A percentile compares a stretch with the other conserved stretches of the same genome.
phyloP scores from a whole-genome alignment of 2,329 filamentous ascomycete genomes.

The Mollisia scopiformis region DNA sequence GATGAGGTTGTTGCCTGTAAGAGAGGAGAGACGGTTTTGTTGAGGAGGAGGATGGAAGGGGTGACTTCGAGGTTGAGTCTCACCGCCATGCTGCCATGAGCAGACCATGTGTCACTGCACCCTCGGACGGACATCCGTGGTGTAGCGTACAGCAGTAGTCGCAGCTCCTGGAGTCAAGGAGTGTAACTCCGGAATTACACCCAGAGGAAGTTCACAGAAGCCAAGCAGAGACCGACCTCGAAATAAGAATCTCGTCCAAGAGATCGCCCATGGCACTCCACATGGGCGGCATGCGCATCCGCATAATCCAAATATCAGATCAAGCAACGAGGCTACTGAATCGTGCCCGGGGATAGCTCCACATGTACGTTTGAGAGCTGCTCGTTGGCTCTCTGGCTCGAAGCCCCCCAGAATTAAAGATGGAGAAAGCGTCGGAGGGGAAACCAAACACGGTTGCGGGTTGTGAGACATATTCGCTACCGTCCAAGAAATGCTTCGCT shows the following conservation, averaged over 20 bases:
- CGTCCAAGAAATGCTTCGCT: background rate
- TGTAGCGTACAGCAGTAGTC: background rate
- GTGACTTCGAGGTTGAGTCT: background rate
- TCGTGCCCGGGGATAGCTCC: background rate
- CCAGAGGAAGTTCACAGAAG: no score
- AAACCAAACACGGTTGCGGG: background rate
- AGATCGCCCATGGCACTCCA: background rate
- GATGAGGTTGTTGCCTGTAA: background rate
- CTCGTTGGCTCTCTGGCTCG: background rate
- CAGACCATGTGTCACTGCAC: background rate
- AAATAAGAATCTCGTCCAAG: background rate
- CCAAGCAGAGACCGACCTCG: background rate
- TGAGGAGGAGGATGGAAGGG: no score
- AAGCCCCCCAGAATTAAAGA: background rate
- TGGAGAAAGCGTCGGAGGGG: conserved; percentile 1
- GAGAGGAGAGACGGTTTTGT: background rate
- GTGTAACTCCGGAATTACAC: background rate
- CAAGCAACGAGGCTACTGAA: conserved; percentile 1
- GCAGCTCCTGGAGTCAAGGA: background rate
- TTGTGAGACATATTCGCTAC: conserved; percentile 2
- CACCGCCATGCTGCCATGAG: background rate
- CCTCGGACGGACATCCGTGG: background rate
- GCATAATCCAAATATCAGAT: background rate
- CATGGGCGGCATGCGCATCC: background rate
- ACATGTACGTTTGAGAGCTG: background rate